Evolutionary conservation across 805 yeast species (phyloP), one percentile per base, ranked within the genome.

Genomic region (Candida endomychidarum): DNA sequence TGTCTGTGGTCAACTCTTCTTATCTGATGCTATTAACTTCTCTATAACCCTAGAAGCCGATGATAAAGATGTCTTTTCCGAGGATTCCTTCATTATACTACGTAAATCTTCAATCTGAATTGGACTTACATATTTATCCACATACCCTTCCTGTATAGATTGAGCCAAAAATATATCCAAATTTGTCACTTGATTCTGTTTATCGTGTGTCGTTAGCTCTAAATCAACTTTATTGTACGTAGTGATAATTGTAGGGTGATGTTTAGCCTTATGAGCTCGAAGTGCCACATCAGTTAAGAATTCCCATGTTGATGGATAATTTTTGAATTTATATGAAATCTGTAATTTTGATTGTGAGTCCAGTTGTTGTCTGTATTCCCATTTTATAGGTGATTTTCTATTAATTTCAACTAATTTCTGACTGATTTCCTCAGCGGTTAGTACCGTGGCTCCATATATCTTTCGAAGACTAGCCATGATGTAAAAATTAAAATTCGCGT

Each of bases 191-290:
- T 75, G 74, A 16, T 63, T 58, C 1, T 63, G 67, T 0, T 70
- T 63, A 53, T 85, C 93, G 51, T 85, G 93, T 0, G 91, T 85
- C 1, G 81, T 75, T 26, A 83, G 55, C 18, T 65, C 62, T 3
- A 85, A 44, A 11, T 65, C 61, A 1, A 83, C 84, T 21, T 65
- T 61, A 45, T 78, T 85, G 52, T 83, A 85, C 0, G 79, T 72
- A 3, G 83, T 83, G 0, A 65, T 68, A 9, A 85, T 76, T 0
- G 80, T 79, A 0, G 93, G 91, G 55, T 85, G 95, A 51, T 85
- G 91, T 3, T 79, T 82, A 52, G 63, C 56, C 1, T 69, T 50
- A 52, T 82, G 84, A 0, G 85, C 72, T 37, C 78, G 60, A 60
- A 75, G 57, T 1, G 86, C 74, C 1, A 84, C 72, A 33, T 70